Conservation (phyloP, 257 asterid species). For the Solanum virginianum region DNA sequence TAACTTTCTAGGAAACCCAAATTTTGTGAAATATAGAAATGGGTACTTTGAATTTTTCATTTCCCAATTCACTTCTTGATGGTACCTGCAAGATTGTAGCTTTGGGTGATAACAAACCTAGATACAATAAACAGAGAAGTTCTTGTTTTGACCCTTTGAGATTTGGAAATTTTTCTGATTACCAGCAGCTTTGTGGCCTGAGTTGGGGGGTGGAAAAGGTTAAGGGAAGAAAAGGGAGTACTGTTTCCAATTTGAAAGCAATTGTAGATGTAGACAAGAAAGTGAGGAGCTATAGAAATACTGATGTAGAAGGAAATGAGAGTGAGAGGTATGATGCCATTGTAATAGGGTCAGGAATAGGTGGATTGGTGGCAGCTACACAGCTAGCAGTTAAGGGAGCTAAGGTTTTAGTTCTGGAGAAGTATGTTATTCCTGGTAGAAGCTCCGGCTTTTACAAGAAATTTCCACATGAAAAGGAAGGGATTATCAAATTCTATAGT, state of each 20-base stretch:
- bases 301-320: no score
- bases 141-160: no score
- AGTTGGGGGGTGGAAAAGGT: no score
- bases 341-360: conserved; percentile 88
- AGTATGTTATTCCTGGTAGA: conserved; percentile 95
- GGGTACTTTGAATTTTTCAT: conserved; percentile 23
- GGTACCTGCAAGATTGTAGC: conserved; percentile 13
- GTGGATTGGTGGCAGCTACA: conserved; percentile 93
- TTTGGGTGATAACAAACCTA: no score
- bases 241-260: no score
- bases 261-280: no score
- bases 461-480: conserved; percentile 87
- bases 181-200: no score
- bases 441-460: conserved; percentile 81
- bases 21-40: conserved; percentile 11
- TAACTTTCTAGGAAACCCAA: not conserved
- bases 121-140: no score
- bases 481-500: conserved; percentile 71
- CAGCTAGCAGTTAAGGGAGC: conserved; percentile 97
- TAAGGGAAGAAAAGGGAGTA: no score
- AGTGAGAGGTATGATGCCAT: conserved; percentile 56
- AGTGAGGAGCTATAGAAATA: no score
- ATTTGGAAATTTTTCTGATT: no score
- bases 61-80: conserved; percentile 20
- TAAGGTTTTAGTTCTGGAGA: conserved; percentile 80